Conservation (phyloP, 73 alveolate genomes). For the Paramecium tetraurelia region DNA sequence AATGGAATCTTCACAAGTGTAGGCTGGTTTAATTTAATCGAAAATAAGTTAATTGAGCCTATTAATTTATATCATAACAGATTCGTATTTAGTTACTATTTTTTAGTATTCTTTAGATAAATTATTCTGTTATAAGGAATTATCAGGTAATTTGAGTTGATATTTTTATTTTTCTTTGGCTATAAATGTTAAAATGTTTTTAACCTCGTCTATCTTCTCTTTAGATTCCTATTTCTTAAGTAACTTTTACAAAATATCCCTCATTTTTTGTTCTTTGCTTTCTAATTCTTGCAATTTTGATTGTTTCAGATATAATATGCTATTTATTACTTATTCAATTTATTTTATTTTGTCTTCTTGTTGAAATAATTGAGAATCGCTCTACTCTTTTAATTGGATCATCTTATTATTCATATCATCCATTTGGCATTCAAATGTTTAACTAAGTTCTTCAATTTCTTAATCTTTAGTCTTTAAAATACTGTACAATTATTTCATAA, state of each 20-base stretch:
- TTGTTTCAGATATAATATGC: not conserved
- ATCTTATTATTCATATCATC: not conserved
- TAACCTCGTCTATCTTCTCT: constrained; percentile 39
- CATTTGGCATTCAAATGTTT: not conserved
- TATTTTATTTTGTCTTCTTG: not conserved
- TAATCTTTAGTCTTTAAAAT: constrained; percentile 8
- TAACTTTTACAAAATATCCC: not conserved
- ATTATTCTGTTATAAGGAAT: not conserved
- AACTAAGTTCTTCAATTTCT: not conserved
- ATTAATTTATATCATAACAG: not conserved
- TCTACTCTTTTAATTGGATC: not conserved
- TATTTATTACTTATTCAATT: not conserved
- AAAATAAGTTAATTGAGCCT: not conserved
- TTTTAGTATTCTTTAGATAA: constrained; percentile 17
- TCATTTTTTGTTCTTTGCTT: not conserved
- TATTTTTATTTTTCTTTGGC: not conserved
- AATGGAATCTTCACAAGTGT: not conserved
- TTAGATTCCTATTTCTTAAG: not conserved
- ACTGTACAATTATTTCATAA: not conserved
- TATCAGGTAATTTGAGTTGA: not conserved
- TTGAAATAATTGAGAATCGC: not conserved
- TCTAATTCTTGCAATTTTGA: not conserved
- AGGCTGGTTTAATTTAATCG: not conserved
- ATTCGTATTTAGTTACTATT: not conserved
- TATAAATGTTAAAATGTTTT: not conserved